Conservation (phyloP, 495 filamentous ascomycete species). For the Penicillium macrosclerotiorum region DNA sequence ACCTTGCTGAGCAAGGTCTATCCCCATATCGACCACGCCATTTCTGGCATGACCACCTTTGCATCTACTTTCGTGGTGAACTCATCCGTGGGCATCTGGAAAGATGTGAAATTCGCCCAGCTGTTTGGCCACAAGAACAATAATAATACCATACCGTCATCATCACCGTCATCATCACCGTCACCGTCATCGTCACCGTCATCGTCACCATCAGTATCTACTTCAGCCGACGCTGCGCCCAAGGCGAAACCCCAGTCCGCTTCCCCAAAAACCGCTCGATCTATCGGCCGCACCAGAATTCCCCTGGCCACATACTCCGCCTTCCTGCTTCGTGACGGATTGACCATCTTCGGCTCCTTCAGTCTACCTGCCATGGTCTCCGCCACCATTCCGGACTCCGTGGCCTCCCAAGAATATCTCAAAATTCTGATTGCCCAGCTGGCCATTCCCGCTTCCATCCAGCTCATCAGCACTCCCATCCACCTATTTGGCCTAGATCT, state of each 20-base stretch:
- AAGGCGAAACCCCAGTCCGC: constrained; percentile 13
- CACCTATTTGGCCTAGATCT: constrained; percentile 83
- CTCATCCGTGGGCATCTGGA: constrained; percentile 42
- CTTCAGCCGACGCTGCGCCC: constrained; percentile 37
- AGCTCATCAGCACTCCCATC: constrained; percentile 76
- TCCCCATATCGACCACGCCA: constrained; percentile 49
- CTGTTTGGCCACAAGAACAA: constrained; percentile 36
- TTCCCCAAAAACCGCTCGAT: constrained; percentile 25
- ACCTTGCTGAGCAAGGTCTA: constrained; percentile 36
- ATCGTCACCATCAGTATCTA: constrained; percentile 32
- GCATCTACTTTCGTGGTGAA: constrained; percentile 39
- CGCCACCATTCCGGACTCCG: constrained; percentile 33
- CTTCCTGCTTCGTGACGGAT: constrained; percentile 74
- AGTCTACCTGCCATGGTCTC: constrained; percentile 60
- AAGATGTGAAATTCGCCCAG: constrained; percentile 48
- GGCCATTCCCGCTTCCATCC: constrained; percentile 71
- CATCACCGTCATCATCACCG: constrained; percentile 23
- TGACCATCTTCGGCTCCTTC: constrained; percentile 89
- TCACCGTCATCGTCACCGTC: constrained; percentile 4
- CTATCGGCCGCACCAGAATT: constrained; percentile 51
- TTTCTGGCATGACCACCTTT: constrained; percentile 40
- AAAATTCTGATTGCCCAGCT: constrained; percentile 65
- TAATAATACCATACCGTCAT: constrained; percentile 21
- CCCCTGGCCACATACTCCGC: constrained; percentile 49
- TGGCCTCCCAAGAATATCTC: constrained; percentile 34